These are phyloP conservation scores for Cicer bijugum DNA, from an alignment of 306 rosid genomes.

Conservation along the genomic window DNA sequence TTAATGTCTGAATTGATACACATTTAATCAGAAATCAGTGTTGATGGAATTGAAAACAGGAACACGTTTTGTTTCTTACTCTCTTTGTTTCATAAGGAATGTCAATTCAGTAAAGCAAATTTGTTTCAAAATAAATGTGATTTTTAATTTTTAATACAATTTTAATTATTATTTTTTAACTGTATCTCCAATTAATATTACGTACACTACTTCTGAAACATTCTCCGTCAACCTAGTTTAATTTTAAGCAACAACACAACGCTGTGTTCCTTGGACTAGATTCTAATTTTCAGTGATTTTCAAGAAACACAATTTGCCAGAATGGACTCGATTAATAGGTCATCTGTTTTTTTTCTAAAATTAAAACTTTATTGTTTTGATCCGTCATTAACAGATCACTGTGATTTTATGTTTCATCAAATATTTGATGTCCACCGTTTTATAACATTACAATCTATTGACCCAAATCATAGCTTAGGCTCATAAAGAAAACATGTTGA, in stretches of 20 bases:
- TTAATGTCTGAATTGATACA: constrained; percentile 17
- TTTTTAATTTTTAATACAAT: too few relatives aligned
- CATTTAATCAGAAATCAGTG: constrained; percentile 12
- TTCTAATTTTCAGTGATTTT: constrained; percentile 19
- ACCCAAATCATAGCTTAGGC: background rate
- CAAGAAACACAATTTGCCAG: constrained; percentile 2
- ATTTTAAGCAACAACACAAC: too few relatives aligned
- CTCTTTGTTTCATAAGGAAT: too few relatives aligned
- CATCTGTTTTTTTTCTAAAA: background rate
- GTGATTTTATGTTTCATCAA: background rate
- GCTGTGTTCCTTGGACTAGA: background rate
- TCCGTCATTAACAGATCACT: background rate
- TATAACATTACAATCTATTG: background rate
- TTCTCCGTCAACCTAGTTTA: too few relatives aligned
- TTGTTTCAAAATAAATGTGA: too few relatives aligned
- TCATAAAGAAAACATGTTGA: constrained; percentile 2
- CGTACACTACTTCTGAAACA: too few relatives aligned
- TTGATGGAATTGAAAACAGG: background rate
- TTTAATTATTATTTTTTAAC: too few relatives aligned
- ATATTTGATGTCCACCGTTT: constrained; percentile 16
- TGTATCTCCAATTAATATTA: too few relatives aligned
- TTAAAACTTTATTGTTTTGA: background rate
- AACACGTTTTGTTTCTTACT: constrained; percentile 5
- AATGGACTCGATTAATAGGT: background rate
- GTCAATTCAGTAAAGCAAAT: too few relatives aligned